These are phyloP conservation scores for Teunomyces panamensis DNA, from an alignment of 805 yeast species.

Conservation along the genomic window DNA sequence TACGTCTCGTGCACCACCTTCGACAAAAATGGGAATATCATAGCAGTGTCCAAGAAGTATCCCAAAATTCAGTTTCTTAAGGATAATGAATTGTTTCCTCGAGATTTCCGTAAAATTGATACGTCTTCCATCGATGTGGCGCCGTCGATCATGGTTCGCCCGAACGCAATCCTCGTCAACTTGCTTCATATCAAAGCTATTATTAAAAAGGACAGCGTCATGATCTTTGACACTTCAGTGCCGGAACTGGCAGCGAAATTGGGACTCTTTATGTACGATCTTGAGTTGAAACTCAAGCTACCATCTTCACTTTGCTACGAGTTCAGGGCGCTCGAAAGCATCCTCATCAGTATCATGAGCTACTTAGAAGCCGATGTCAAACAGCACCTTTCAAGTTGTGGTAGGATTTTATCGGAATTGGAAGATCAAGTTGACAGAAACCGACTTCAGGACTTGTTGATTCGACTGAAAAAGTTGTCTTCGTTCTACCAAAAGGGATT, in stretches of 20 bases:
- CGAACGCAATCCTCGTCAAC: slow-evolving; percentile 74
- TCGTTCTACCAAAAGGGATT: slow-evolving; percentile 72
- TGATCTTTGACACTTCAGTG: slow-evolving; percentile 76
- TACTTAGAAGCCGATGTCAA: slow-evolving; percentile 73
- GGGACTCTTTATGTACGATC: slow-evolving; percentile 80
- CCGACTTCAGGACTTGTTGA: slow-evolving; percentile 66
- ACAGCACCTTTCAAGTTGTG: slow-evolving; percentile 55
- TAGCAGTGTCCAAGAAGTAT: slow-evolving; percentile 67
- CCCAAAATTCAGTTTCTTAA: slow-evolving; percentile 68
- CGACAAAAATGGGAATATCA: slow-evolving; percentile 64
- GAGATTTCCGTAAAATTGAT: slow-evolving; percentile 86
- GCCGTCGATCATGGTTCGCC: slow-evolving; percentile 82
- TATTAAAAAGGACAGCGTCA: slow-evolving; percentile 73
- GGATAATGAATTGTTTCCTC: slow-evolving; percentile 72
- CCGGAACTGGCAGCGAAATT: slow-evolving; percentile 66
- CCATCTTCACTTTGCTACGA: slow-evolving; percentile 51
- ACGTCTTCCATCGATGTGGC: slow-evolving; percentile 72
- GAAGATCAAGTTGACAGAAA: slow-evolving; percentile 81
- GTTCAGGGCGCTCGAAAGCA: slow-evolving; percentile 78
- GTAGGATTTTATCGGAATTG: slow-evolving; percentile 60
- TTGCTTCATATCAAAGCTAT: slow-evolving; percentile 86
- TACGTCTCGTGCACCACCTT: slow-evolving; percentile 79
- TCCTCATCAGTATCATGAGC: slow-evolving; percentile 76
- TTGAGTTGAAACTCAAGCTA: slow-evolving; percentile 65
- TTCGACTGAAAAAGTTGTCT: slow-evolving; percentile 67